These are phyloP conservation scores for Selaginella moellendorffii DNA, from an alignment of 75 land plant species.

Conservation along the genomic window DNA sequence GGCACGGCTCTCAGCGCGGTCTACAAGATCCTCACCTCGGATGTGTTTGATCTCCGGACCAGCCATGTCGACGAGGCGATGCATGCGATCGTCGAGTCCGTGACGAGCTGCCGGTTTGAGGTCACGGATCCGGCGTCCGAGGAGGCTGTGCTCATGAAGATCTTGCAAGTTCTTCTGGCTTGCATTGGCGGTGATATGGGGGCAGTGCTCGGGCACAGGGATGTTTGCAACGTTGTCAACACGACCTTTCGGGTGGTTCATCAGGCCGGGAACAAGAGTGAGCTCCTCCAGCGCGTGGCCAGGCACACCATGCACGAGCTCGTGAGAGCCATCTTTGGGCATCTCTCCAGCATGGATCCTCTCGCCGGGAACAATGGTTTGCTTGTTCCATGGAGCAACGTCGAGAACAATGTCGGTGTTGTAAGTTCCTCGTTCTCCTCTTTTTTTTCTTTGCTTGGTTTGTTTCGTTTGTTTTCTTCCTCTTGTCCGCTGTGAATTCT, in stretches of 20 bases:
- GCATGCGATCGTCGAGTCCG: conserved; percentile 79
- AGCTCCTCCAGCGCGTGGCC: conserved; percentile 62
- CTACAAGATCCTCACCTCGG: conserved; percentile 65
- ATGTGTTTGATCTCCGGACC: conserved; percentile 50
- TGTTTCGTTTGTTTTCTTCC: not conserved
- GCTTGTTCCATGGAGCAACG: not conserved
- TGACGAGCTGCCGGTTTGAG: conserved; percentile 92
- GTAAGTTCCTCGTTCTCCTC: not conserved
- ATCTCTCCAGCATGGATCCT: conserved; percentile 48
- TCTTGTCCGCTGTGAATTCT: too few relatives aligned
- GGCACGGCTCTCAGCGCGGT: conserved; percentile 73
- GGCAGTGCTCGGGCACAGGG: conserved; percentile 47
- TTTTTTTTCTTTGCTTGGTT: not conserved
- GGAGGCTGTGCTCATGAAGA: conserved; percentile 91
- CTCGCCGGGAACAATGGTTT: not conserved
- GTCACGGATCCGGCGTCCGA: conserved; percentile 91
- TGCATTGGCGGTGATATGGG: conserved; percentile 41
- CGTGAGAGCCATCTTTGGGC: conserved; percentile 54
- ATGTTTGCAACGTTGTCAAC: conserved; percentile 74
- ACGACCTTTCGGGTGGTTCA: conserved; percentile 90
- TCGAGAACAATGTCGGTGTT: not conserved
- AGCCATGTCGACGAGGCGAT: conserved; percentile 56
- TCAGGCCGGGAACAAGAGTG: conserved; percentile 58
- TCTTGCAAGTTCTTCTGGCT: conserved; percentile 40
- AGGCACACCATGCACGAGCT: conserved; percentile 86